These are phyloP conservation scores for Candida incommunis DNA, from an alignment of 805 yeast genomes.

Conservation along the genomic window DNA sequence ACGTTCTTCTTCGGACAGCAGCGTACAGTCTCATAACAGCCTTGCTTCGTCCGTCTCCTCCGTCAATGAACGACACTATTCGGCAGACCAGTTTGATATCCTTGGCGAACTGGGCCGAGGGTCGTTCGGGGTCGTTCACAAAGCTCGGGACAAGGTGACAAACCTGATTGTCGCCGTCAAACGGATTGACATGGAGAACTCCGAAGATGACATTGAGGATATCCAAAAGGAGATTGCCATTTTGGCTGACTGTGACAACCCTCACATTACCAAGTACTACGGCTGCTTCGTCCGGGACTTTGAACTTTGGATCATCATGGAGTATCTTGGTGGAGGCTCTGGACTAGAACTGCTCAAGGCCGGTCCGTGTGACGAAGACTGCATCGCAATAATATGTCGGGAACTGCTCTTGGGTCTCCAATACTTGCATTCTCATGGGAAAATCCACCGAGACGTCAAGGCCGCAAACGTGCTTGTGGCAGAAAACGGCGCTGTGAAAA, in stretches of 20 bases:
- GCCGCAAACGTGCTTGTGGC: slow-evolving; percentile 80
- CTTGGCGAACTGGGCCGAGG: slow-evolving; percentile 56
- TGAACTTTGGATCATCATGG: slow-evolving; percentile 73
- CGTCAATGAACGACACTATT: slow-evolving; percentile 9
- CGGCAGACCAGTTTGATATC: slow-evolving; percentile 33
- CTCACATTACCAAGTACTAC: slow-evolving; percentile 49
- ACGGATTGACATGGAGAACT: slow-evolving; percentile 50
- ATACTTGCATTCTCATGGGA: slow-evolving; percentile 56
- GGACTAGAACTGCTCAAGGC: slow-evolving; percentile 42
- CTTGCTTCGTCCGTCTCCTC: slow-evolving; percentile 8
- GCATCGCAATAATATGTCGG: slow-evolving; percentile 37
- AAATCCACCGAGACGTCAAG: slow-evolving; percentile 83
- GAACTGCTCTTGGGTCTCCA: slow-evolving; percentile 46
- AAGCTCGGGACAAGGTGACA: slow-evolving; percentile 36
- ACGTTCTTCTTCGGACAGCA: slow-evolving; percentile 4
- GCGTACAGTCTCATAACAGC: slow-evolving; percentile 2
- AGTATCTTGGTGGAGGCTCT: slow-evolving; percentile 66
- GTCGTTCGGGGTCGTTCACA: slow-evolving; percentile 64
- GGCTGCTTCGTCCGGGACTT: slow-evolving; percentile 60
- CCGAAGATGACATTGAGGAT: slow-evolving; percentile 54
- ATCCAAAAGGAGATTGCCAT: slow-evolving; percentile 61
- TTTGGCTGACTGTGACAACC: slow-evolving; percentile 48
- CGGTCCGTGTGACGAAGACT: slow-evolving; percentile 43
- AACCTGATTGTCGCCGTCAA: slow-evolving; percentile 23
- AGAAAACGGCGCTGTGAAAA: slow-evolving; percentile 57